Base-by-base conservation (phyloP, 257 asterid genomes). In the Coffea eugenioides region DNA sequence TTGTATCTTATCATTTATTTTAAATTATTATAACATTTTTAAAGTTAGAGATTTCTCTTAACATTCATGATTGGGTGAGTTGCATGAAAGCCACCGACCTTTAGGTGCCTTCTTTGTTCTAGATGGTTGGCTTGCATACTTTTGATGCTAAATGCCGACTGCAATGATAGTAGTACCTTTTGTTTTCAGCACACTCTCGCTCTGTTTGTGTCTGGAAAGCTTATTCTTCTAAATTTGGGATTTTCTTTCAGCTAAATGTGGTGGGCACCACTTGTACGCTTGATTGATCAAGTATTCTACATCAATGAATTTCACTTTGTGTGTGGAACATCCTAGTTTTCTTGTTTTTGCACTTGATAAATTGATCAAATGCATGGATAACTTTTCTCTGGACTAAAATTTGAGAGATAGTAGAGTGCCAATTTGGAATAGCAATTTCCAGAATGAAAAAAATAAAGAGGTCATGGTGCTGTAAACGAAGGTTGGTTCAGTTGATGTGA, bases 1-100 rank as follows among this genome's bases (percentile, higher is more conserved):
- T 36, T 88, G 31, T 85, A 88, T 80, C 71, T 80, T 61, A 51
- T 85, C 13, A 18, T 85, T 18, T 88, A 88, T 86, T 87, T 83
- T 74, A 81, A 75, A 52, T 0, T 85, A 4, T n/a, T 81, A 14
- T 74, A 66, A 27, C 54, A 77, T 52, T 39, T 57, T 56, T 67
- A 57, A 49, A 61, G 76, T 51, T 20, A 2, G 48, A 21, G 18
- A 75, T 57, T 6, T 16, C 15, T 10, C 6, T 34, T 41, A 77
- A 69, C 21, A 46, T 77, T 10, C 59, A 13, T 48, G 23, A 46
- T 59, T 61, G 20, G 5, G 48, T 27, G 21, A 15, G 21, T 51
- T 39, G 51, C 25, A 46, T 77, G 25, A 20, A 31, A 46, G 36
- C 71, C 36, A 2, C 41, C 25, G n/a, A 67, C 6, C 27, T 41